Conservation (phyloP, 371 early-diverging fungal species). For the Apophysomyces elegans region DNA sequence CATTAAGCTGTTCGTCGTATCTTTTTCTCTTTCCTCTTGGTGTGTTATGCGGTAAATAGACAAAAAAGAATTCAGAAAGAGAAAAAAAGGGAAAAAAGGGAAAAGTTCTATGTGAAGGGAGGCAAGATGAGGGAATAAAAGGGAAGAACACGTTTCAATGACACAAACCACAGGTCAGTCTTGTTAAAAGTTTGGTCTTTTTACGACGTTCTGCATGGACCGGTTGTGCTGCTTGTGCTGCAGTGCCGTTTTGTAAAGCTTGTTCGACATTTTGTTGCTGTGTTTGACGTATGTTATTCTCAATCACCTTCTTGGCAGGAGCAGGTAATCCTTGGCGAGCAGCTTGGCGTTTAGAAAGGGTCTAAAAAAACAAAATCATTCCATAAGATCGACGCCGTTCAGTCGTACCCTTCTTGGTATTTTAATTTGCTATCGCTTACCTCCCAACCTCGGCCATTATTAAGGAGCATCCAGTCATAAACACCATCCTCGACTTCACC, state of each 20-base stretch:
- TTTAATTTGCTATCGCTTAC: not conserved
- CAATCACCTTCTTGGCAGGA: slow-evolving; percentile 29
- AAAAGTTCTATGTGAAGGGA: slow-evolving; percentile 9
- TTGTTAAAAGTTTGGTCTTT: slow-evolving; percentile 3
- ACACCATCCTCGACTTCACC: slow-evolving; percentile 82
- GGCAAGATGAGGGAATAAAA: not conserved
- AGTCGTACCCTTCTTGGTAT: no score
- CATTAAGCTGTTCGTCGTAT: no score
- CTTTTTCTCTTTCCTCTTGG: no score
- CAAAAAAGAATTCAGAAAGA: no score
- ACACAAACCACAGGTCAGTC: slow-evolving; percentile 17
- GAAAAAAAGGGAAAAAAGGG: slow-evolving; percentile 8
- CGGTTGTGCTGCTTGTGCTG: not conserved
- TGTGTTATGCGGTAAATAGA: no score
- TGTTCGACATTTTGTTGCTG: not conserved
- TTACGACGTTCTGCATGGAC: not conserved
- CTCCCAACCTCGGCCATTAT: slow-evolving; percentile 60
- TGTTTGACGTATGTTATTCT: slow-evolving; percentile 20
- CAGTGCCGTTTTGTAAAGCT: not conserved
- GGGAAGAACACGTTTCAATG: slow-evolving; percentile 3
- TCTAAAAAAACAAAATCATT: slow-evolving; percentile 6
- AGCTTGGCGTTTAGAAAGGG: slow-evolving; percentile 26
- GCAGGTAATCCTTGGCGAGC: slow-evolving; percentile 27
- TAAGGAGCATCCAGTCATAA: slow-evolving; percentile 86
- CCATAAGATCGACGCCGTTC: no score